Conservation (phyloP, 768 basidiomycete species). For the Fomitopsis serialis region DNA sequence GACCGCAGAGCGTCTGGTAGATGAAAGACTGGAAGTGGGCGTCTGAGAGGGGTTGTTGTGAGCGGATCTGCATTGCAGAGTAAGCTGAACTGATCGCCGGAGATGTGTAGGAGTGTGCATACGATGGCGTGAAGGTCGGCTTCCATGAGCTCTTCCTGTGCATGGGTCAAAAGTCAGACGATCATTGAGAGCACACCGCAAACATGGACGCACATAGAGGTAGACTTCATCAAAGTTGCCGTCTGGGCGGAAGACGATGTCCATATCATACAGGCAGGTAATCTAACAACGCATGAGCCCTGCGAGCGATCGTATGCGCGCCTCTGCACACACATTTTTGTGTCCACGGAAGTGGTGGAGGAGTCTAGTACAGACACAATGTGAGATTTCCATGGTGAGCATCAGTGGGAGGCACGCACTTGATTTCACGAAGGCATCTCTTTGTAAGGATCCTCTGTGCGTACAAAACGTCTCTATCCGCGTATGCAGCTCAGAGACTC, state of each 20-base stretch:
- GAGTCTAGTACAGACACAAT: constrained; percentile 43
- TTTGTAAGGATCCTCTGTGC: constrained; percentile 89
- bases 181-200: background rate
- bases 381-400: constrained; percentile 5
- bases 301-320: constrained; percentile 17
- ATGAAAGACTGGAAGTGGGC: constrained; percentile 95
- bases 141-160: constrained; percentile 98
- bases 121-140: constrained; percentile 99
- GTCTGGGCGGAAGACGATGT: constrained; percentile 88
- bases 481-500: background rate
- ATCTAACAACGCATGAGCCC: constrained; percentile 46
- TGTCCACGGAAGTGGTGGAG: constrained; percentile 98
- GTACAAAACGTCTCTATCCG: background rate
- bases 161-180: constrained; percentile 1
- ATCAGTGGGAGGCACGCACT: constrained; percentile 33
- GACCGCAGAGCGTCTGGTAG: constrained; percentile 96
- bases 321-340: constrained; percentile 77
- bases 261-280: constrained; percentile 97
- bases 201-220: constrained; percentile 58
- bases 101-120: constrained; percentile 21
- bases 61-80: constrained; percentile 55
- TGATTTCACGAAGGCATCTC: constrained; percentile 92
- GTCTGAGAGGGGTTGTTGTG: constrained; percentile 83
- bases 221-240: constrained; percentile 97
- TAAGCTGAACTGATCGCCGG: background rate